phyloP scores from a whole-genome alignment of 345 rosid species.

The Linum lewisii region DNA sequence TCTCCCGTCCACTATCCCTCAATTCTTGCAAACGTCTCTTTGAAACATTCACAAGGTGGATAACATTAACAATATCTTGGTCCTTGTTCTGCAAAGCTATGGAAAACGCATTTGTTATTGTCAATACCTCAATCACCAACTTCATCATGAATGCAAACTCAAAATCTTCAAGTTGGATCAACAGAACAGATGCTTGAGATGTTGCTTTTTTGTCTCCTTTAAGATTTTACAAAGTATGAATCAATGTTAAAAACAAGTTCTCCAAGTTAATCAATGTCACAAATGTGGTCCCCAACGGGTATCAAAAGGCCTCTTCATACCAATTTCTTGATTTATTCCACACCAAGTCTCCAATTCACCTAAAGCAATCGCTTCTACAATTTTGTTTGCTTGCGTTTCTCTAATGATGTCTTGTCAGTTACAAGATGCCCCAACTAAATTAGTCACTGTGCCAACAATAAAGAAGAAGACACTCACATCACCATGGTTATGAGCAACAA shows the following conservation, averaged over 20 bases:
- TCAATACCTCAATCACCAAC: not conserved
- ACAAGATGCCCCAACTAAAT: too few species aligned
- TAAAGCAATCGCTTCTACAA: not conserved
- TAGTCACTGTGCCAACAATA: not conserved
- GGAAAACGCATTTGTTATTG: slow-evolving; percentile 6
- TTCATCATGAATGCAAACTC: not conserved
- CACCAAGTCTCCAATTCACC: too few species aligned
- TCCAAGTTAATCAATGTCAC: not conserved
- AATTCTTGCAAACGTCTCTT: not conserved
- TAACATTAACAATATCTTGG: slow-evolving; percentile 8
- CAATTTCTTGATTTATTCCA: too few species aligned
- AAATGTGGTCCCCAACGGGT: not conserved
- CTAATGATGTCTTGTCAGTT: not conserved
- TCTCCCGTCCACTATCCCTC: too few species aligned
- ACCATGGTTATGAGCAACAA: not conserved
- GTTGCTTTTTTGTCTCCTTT: too few species aligned
- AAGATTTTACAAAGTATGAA: too few species aligned
- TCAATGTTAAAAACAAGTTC: too few species aligned
- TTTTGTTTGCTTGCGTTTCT: not conserved
- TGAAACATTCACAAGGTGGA: too few species aligned
- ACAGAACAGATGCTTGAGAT: too few species aligned
- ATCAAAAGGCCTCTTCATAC: too few species aligned
- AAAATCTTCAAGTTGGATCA: too few species aligned
- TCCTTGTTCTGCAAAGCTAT: slow-evolving; percentile 1
- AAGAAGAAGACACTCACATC: not conserved